A percentile compares a stretch with the other conserved stretches of the same genome.
phyloP scores from a whole-genome alignment of 2,329 filamentous ascomycete species.

The Erysiphe pulchra region DNA sequence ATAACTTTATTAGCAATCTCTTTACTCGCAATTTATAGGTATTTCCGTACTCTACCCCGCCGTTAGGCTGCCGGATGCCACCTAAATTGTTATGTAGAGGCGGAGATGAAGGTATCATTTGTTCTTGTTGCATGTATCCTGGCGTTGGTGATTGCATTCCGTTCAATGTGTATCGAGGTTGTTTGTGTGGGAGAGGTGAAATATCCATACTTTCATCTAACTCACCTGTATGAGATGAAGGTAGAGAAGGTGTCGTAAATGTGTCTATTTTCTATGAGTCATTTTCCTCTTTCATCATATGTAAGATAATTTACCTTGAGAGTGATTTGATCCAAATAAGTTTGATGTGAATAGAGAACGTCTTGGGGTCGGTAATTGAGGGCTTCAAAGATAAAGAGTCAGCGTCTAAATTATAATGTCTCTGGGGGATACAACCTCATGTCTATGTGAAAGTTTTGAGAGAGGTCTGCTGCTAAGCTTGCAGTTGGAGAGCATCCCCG shows the following conservation, averaged over 20 bases:
- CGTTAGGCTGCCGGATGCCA: slow-evolving; percentile 19
- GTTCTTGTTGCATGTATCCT: slow-evolving; percentile 15
- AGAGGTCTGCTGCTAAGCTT: slow-evolving; percentile 78
- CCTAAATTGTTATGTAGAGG: slow-evolving; percentile 23
- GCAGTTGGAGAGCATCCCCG: slow-evolving; percentile 74
- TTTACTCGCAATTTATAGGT: slow-evolving; percentile 4
- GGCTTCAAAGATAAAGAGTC: slow-evolving; percentile 24
- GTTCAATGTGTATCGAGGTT: slow-evolving; percentile 36
- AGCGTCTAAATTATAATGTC: background rate
- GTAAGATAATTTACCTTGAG: slow-evolving; percentile 16
- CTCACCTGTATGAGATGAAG: slow-evolving; percentile 56
- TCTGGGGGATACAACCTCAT: slow-evolving; percentile 39
- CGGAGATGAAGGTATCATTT: slow-evolving; percentile 29
- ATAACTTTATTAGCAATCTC: slow-evolving; percentile 6
- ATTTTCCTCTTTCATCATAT: slow-evolving; percentile 9
- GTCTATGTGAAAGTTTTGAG: slow-evolving; percentile 91
- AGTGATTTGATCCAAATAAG: slow-evolving; percentile 23
- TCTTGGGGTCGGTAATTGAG: slow-evolving; percentile 58
- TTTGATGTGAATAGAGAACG: slow-evolving; percentile 61
- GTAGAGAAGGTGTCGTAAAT: slow-evolving; percentile 62
- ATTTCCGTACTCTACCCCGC: slow-evolving; percentile 25
- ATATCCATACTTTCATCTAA: slow-evolving; percentile 69
- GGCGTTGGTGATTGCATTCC: slow-evolving; percentile 51
- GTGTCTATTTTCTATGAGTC: slow-evolving; percentile 27
- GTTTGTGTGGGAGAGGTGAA: slow-evolving; percentile 77